Base-by-base conservation (phyloP, 352 stramenopile species). In the Phytophthora aleatoria region DNA sequence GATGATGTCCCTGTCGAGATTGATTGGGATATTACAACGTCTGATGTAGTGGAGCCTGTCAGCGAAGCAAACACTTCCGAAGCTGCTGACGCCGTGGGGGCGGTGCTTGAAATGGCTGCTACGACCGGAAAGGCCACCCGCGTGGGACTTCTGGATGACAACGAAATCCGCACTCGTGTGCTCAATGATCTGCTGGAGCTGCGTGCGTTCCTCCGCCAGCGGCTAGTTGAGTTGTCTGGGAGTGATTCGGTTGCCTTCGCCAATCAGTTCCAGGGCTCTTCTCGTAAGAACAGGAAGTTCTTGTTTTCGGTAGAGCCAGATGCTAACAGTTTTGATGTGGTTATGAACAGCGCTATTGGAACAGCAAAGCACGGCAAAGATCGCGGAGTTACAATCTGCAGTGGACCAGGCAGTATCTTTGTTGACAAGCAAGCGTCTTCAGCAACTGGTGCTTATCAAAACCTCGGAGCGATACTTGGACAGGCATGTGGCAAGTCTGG, bases 161-260 rank as follows among this genome's bases (percentile, higher is more conserved):
- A 64, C 31, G 82, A 88, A 5, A 87, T 90, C 35, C 81, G 85
- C 5, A 74, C 75, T 10, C 71, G 77, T 42, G 67, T 89, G 11
- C 70, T 87, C 28, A 94, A 94, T 57, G 80, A 94, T 65, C 55
- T 94, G 27, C 63, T 91, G n/a, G 85, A 94, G 55, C 62, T 94
- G 6, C 78, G 73, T 30, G 71, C 74, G 10, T 94, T 94, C 64
- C 53, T 94, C 20, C 60, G 54, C 15, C 83, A 92, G 64, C 77
- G 83, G 0, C 56, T 75, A 26, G 52, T 73, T 2, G 83, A 93
- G 50, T 57, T 91, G 13, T 67, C 69, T 24, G 72, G 53, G 33
- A 68, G 58, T 47, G 50, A 80, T 53, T 83, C 81, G 26, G 71
- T 93, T 42, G 79, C 79, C 13, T 90, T 91, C 43, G 85, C 81